Evolutionary conservation across 345 rosid species (phyloP).

Genomic region (Moricandia moricandioides): DNA sequence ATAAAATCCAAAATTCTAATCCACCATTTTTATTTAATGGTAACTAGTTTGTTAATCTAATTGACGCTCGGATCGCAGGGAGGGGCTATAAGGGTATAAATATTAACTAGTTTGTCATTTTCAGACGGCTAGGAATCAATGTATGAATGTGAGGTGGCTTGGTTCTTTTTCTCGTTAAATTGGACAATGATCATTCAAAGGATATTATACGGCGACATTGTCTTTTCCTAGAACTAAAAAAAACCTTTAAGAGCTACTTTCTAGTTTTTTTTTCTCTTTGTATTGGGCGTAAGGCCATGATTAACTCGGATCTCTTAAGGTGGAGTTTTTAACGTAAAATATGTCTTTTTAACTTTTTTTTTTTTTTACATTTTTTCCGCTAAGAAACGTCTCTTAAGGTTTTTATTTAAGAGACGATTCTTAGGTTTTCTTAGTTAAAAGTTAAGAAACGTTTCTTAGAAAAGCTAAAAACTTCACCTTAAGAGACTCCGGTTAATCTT

Average conservation of each 20-base stretch:
- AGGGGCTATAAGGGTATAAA: not conserved
- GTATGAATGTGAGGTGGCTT: not conserved
- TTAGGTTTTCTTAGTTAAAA: too few species aligned
- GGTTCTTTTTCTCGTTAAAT: not conserved
- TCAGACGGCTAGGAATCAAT: not conserved
- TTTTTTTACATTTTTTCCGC: too few species aligned
- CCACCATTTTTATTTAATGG: not conserved
- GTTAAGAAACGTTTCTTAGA: too few species aligned
- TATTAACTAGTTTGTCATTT: not conserved
- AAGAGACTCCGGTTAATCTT: too few species aligned
- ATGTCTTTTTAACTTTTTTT: too few species aligned
- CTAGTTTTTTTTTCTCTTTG: too few species aligned
- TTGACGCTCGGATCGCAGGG: not conserved
- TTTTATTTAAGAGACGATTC: too few species aligned
- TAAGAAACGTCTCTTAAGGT: too few species aligned
- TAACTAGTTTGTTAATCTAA: not conserved
- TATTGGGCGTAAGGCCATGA: too few species aligned
- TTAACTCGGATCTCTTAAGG: too few species aligned
- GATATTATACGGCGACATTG: not conserved
- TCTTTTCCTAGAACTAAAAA: not conserved
- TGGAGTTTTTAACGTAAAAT: too few species aligned
- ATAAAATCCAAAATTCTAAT: too few species aligned
- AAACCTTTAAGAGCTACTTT: not conserved
- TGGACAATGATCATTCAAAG: constrained; percentile 2
- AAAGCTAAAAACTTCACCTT: not conserved